phyloP scores from a whole-genome alignment of 140 eudicot genomes.

The Erigeron philadelphicus region DNA sequence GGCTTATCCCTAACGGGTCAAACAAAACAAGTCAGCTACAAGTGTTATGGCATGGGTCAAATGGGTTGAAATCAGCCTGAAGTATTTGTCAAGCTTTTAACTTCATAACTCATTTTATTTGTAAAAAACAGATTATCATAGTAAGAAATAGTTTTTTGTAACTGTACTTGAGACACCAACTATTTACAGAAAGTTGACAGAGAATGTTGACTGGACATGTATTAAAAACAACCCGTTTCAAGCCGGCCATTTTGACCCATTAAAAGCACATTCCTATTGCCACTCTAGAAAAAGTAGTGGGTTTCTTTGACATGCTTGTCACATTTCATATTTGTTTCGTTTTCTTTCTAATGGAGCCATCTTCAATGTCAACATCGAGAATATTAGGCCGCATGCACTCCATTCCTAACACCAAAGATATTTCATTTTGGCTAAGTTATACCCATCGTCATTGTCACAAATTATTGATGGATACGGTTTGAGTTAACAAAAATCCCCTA shows the following conservation, averaged over 20 bases:
- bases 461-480: background rate
- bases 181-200: background rate
- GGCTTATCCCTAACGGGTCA: background rate
- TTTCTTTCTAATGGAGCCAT: background rate
- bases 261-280: too few relatives aligned
- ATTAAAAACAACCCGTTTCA: background rate
- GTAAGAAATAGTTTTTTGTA: background rate
- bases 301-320: background rate
- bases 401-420: too few relatives aligned
- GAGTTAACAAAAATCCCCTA: background rate
- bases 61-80: background rate
- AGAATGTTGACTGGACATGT: background rate
- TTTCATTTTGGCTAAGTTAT: too few relatives aligned
- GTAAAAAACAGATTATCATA: background rate
- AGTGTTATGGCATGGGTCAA: background rate
- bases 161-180: background rate
- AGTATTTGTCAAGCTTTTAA: background rate
- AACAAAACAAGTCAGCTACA: background rate
- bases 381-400: background rate
- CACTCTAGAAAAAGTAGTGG: background rate
- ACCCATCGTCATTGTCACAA: too few relatives aligned
- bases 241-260: background rate
- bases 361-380: background rate
- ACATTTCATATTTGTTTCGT: background rate
- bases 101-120: background rate